phyloP scores from a whole-genome alignment of 331 rosid genomes.

The Cydonia oblonga region DNA sequence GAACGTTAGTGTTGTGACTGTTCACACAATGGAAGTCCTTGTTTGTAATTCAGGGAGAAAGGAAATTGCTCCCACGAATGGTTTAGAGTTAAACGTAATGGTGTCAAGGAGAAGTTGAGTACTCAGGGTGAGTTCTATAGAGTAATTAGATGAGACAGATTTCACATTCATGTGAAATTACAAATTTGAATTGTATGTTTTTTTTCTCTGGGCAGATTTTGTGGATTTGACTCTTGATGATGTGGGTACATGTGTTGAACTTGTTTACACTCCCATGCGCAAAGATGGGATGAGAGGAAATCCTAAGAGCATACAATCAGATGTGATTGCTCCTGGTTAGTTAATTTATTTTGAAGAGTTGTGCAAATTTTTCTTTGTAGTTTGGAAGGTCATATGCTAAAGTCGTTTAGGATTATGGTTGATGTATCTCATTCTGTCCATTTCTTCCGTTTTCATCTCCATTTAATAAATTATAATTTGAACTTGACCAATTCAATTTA shows the following conservation, averaged over 20 bases:
- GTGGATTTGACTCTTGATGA: conserved; percentile 74
- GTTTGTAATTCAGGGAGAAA: conserved; percentile 48
- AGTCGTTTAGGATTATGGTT: not conserved
- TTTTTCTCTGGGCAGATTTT: conserved; percentile 38
- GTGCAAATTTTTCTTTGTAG: not conserved
- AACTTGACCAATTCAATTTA: not conserved
- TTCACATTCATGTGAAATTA: conserved; percentile 7
- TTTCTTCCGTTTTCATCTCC: not conserved
- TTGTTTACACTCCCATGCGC: conserved; percentile 72
- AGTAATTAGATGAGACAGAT: not conserved
- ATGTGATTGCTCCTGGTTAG: conserved; percentile 62
- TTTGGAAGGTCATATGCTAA: not conserved
- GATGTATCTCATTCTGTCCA: not conserved
- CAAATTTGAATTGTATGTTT: conserved; percentile 7
- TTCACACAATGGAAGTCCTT: conserved; percentile 5
- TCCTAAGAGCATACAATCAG: conserved; percentile 45
- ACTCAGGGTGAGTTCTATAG: conserved; percentile 47
- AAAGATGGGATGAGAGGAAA: conserved; percentile 66
- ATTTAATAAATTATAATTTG: not conserved
- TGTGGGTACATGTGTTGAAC: conserved; percentile 61
- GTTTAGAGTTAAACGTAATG: conserved; percentile 54
- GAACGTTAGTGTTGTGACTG: conserved; percentile 11
- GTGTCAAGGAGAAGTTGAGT: conserved; percentile 43
- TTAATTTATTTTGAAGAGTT: not conserved
- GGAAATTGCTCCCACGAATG: conserved; percentile 69